phyloP scores from a whole-genome alignment of 2,329 filamentous ascomycete species.

The Aureobasidium sp. region DNA sequence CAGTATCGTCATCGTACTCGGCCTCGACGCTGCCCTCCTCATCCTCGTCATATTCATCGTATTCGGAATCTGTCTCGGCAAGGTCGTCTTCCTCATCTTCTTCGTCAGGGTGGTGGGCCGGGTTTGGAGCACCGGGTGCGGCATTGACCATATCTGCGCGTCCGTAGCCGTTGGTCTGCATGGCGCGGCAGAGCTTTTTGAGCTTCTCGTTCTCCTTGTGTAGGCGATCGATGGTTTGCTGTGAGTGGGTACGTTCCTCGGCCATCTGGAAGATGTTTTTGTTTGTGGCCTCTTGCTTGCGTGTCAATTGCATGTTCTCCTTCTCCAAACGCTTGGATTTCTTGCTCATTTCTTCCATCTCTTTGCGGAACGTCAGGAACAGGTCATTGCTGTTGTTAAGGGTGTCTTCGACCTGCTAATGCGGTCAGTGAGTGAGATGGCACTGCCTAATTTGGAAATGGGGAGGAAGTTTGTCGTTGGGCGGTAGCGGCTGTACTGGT shows the following conservation, averaged over 20 bases:
- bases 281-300: constrained; percentile 89
- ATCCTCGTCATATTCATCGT: constrained; percentile 50
- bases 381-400: constrained; percentile 97
- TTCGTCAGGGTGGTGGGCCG: constrained; percentile 21
- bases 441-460: constrained; percentile 13
- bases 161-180: constrained; percentile 89
- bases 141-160: constrained; percentile 22
- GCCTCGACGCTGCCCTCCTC: constrained; percentile 57
- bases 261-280: constrained; percentile 97
- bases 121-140: constrained; percentile 16
- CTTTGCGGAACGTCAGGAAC: constrained; percentile 92
- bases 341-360: constrained; percentile 99
- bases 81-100: constrained; percentile 35
- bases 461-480: background rate
- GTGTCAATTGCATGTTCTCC: constrained; percentile 83
- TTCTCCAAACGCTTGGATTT: constrained; percentile 96
- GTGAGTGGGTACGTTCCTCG: constrained; percentile 73
- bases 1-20: constrained; percentile 59
- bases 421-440: constrained; percentile 30
- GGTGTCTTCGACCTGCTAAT: constrained; percentile 88
- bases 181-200: constrained; percentile 87
- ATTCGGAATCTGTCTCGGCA: constrained; percentile 52
- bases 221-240: constrained; percentile 70
- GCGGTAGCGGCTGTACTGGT: background rate
- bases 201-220: constrained; percentile 84